Conservation (phyloP, 2,329 filamentous ascomycete genomes). For the Hypoxylon sp. region DNA sequence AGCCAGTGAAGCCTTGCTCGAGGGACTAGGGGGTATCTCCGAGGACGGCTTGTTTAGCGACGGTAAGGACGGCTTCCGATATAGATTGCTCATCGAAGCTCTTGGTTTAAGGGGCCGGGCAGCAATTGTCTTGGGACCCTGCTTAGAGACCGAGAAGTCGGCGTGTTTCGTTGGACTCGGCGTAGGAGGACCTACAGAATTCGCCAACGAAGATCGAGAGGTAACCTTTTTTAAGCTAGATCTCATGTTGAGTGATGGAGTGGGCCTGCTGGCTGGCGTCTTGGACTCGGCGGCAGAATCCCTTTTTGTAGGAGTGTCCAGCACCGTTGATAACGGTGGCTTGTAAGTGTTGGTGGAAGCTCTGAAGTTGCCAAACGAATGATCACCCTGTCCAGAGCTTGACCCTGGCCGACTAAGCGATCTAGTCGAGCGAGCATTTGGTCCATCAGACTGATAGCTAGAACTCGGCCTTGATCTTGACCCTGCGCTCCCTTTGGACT, state of each 20-base stretch:
- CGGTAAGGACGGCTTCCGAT: constrained; percentile 62
- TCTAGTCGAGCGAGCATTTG: constrained; percentile 58
- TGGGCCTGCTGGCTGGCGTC: constrained; percentile 44
- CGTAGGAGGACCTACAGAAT: constrained; percentile 43
- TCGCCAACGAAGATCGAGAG: constrained; percentile 47
- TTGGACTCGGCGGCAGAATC: constrained; percentile 48
- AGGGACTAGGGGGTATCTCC: constrained; percentile 41
- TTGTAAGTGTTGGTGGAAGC: constrained; percentile 55
- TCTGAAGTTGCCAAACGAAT: constrained; percentile 50
- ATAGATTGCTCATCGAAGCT: constrained; percentile 61
- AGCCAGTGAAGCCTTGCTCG: constrained; percentile 51
- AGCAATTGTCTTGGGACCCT: constrained; percentile 57
- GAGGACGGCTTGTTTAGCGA: constrained; percentile 47
- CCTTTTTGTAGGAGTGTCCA: constrained; percentile 54
- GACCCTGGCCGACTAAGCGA: constrained; percentile 64
- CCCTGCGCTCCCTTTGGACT: constrained; percentile 55
- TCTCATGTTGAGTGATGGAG: constrained; percentile 37
- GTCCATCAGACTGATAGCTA: constrained; percentile 69
- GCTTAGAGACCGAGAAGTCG: constrained; percentile 46
- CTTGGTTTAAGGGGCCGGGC: constrained; percentile 58
- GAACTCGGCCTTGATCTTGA: constrained; percentile 61
- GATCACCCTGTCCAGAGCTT: constrained; percentile 58
- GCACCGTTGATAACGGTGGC: constrained; percentile 52
- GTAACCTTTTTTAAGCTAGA: constrained; percentile 44
- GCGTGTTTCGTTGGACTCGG: constrained; percentile 52